phyloP scores from a whole-genome alignment of 495 filamentous ascomycete genomes.

The Lasiosphaeria miniovina region DNA sequence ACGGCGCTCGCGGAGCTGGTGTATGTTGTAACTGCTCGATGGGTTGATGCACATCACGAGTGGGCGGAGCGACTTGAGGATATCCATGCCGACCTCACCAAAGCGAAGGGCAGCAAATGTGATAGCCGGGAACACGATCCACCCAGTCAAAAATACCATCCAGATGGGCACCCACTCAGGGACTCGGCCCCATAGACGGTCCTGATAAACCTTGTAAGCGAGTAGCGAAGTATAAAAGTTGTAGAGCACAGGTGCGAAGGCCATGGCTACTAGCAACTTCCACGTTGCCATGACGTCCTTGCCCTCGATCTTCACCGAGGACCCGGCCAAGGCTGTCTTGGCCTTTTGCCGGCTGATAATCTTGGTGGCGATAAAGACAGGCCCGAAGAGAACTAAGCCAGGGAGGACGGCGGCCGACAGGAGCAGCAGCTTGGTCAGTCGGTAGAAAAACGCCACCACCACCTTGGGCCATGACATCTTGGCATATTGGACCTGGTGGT shows the following conservation, averaged over 20 bases:
- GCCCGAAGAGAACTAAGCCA: slow-evolving; percentile 80
- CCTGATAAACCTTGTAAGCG: slow-evolving; percentile 73
- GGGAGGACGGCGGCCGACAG: slow-evolving; percentile 81
- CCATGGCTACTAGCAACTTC: slow-evolving; percentile 92
- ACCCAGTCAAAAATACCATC: slow-evolving; percentile 65
- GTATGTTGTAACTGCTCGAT: slow-evolving; percentile 75
- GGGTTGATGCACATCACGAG: slow-evolving; percentile 87
- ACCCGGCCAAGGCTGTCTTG: slow-evolving; percentile 83
- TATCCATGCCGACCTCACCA: slow-evolving; percentile 97
- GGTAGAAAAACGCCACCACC: slow-evolving; percentile 73
- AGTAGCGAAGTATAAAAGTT: slow-evolving; percentile 71
- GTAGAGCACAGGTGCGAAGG: slow-evolving; percentile 83
- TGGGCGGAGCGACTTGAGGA: slow-evolving; percentile 88
- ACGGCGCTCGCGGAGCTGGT: slow-evolving; percentile 71
- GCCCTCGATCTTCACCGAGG: slow-evolving; percentile 89
- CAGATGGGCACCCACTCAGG: slow-evolving; percentile 79
- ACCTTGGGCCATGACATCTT: slow-evolving; percentile 75
- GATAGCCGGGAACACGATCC: slow-evolving; percentile 80
- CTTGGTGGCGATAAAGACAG: slow-evolving; percentile 88
- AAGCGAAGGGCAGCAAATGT: slow-evolving; percentile 94
- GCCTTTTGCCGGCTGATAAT: slow-evolving; percentile 89
- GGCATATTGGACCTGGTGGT: slow-evolving; percentile 94
- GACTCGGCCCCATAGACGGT: slow-evolving; percentile 74
- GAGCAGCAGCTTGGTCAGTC: slow-evolving; percentile 69
- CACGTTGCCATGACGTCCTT: slow-evolving; percentile 96